Evolutionary conservation across 2,329 filamentous ascomycete genomes (phyloP).

Genomic region (Rasamsonia emersonii): DNA sequence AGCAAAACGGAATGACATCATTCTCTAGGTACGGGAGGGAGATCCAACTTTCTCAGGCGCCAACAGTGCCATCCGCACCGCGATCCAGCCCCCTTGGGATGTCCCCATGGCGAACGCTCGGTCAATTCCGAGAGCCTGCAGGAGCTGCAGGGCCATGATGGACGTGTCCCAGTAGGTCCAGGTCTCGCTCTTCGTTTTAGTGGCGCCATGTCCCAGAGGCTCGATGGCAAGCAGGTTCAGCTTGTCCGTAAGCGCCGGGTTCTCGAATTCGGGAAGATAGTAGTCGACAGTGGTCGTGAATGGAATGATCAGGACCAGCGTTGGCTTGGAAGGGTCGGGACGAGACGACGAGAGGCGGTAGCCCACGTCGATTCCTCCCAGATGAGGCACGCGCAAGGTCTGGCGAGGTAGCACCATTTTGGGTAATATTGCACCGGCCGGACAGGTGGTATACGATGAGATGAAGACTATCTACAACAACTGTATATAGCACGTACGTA

Average conservation of each 20-base stretch:
- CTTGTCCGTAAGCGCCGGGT: slow-evolving; percentile 20
- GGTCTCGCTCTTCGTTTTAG: slow-evolving; percentile 30
- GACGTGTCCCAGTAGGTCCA: slow-evolving; percentile 46
- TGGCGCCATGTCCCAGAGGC: slow-evolving; percentile 41
- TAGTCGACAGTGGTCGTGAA: slow-evolving; percentile 39
- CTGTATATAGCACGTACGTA: no score
- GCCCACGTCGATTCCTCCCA: slow-evolving; percentile 37
- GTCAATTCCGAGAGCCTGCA: slow-evolving; percentile 36
- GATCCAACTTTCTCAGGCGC: slow-evolving; percentile 36
- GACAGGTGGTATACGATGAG: no score
- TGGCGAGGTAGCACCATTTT: slow-evolving; percentile 4
- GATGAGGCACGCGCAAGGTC: slow-evolving; percentile 34
- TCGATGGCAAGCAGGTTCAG: slow-evolving; percentile 43
- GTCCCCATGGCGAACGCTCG: slow-evolving; percentile 39
- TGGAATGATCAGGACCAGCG: slow-evolving; percentile 39
- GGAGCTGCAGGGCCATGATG: slow-evolving; percentile 41
- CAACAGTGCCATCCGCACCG: slow-evolving; percentile 40
- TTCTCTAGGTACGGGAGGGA: no score
- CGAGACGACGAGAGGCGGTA: slow-evolving; percentile 34
- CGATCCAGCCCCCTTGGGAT: slow-evolving; percentile 45
- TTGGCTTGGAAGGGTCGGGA: slow-evolving; percentile 41
- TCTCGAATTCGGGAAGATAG: slow-evolving; percentile 26
- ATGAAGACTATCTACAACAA: no score
- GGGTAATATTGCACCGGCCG: neutral
- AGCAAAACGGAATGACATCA: no score